Percentiles rank a stretch among this genome's conserved stretches.
Evolutionary conservation across 139 green algal genomes (phyloP).

Genomic region (Chlamydomonas applanata): DNA sequence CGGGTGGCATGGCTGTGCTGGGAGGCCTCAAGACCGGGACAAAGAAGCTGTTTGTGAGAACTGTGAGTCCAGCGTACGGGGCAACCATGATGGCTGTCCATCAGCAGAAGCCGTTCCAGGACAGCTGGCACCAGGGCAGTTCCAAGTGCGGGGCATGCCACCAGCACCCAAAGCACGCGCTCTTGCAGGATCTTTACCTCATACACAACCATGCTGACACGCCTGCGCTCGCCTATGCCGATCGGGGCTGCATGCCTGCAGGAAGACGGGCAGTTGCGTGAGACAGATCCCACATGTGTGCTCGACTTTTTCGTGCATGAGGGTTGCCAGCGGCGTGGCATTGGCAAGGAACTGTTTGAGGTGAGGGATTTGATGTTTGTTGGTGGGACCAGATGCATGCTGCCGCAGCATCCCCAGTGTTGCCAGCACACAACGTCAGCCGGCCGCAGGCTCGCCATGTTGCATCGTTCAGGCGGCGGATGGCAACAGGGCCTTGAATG

Average conservation of each 20-base stretch:
- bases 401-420: not conserved
- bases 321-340: slow-evolving; percentile 62
- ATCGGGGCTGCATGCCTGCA: not conserved
- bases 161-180: not conserved
- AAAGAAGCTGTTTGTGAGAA: slow-evolving; percentile 57
- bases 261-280: slow-evolving; percentile 29
- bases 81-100: too few species aligned
- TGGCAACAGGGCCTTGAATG: too few species aligned
- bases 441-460: not conserved
- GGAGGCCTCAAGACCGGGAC: slow-evolving; percentile 67
- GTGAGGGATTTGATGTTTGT: slow-evolving; percentile 24
- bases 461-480: not conserved
- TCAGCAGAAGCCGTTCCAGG: too few species aligned
- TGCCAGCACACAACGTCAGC: not conserved
- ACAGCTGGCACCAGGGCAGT: too few species aligned
- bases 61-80: slow-evolving; percentile 5
- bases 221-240: not conserved
- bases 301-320: slow-evolving; percentile 88
- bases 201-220: too few species aligned
- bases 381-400: not conserved
- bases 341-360: slow-evolving; percentile 70
- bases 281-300: slow-evolving; percentile 67
- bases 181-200: slow-evolving; percentile 2
- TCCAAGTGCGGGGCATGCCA: too few species aligned
- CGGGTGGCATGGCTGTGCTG: slow-evolving; percentile 40